Conservation (phyloP, 345 rosid species). For the Xanthoceras sorbifolium region DNA sequence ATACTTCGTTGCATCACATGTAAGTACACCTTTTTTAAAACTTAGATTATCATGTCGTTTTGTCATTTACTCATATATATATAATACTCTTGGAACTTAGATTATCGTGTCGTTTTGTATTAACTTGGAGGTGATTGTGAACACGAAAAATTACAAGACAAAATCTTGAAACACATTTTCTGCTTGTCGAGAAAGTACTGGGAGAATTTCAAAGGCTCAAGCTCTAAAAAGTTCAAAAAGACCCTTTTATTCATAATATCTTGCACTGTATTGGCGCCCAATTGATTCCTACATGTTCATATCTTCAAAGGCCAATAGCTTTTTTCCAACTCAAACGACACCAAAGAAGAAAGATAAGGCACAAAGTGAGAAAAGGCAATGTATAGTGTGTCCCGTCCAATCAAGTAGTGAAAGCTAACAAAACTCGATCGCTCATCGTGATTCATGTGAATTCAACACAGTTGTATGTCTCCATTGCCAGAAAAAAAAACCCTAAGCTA, state of each 20-base stretch:
- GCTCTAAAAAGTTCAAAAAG: not conserved
- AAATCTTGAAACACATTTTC: not conserved
- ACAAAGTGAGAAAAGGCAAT: too few species aligned
- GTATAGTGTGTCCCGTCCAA: too few species aligned
- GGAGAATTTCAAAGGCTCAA: not conserved
- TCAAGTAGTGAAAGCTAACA: too few species aligned
- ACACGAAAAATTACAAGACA: not conserved
- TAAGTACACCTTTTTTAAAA: constrained; percentile 44
- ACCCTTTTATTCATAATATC: not conserved
- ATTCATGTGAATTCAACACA: constrained; percentile 4
- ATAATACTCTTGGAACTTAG: not conserved
- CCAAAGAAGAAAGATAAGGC: not conserved
- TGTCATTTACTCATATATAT: not conserved
- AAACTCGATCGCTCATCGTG: not conserved
- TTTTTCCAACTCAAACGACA: not conserved
- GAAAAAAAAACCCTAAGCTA: not conserved
- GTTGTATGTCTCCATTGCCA: not conserved
- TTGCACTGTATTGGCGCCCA: not conserved
- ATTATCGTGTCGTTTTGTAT: not conserved
- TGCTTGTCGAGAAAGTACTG: not conserved
- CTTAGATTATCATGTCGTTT: too few species aligned
- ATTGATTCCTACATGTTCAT: not conserved
- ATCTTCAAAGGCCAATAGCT: not conserved
- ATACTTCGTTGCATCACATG: constrained; percentile 93
- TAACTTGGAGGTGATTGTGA: not conserved